Evolutionary conservation across 106 monocot genomes (phyloP).

Genomic region (Alisma plantagoaquatica): DNA sequence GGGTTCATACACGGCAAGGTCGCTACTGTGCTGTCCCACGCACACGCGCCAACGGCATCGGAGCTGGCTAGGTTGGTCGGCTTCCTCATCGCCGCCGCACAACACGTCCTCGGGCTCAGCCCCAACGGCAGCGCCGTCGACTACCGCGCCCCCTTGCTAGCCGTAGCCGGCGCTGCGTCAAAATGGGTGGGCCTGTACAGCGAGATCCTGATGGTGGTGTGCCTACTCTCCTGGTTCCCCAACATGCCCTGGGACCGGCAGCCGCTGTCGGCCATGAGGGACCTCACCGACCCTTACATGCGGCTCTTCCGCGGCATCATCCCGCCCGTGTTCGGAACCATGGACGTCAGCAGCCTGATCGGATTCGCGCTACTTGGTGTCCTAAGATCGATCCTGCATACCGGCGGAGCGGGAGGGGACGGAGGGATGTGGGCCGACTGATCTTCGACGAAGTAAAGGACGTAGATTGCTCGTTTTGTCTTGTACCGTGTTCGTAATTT

Average conservation of each 20-base stretch:
- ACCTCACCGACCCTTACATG: constrained; percentile 74
- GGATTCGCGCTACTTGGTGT: constrained; percentile 70
- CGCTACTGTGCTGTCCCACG: neutral
- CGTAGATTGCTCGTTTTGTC: too few relatives aligned
- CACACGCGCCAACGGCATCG: neutral
- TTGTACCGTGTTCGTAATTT: too few relatives aligned
- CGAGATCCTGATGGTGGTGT: constrained; percentile 66
- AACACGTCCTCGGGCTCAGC: constrained; percentile 38
- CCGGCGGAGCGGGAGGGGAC: constrained; percentile 21
- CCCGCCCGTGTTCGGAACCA: constrained; percentile 65
- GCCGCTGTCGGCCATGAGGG: constrained; percentile 77
- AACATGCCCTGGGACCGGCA: constrained; percentile 86
- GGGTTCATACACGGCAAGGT: neutral
- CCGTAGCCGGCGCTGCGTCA: constrained; percentile 55
- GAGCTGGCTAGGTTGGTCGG: constrained; percentile 6
- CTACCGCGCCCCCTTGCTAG: constrained; percentile 64
- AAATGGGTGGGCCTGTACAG: constrained; percentile 81
- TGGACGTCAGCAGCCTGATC: constrained; percentile 77
- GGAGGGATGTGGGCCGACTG: too few relatives aligned
- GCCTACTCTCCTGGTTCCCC: constrained; percentile 82
- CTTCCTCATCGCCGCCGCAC: constrained; percentile 44
- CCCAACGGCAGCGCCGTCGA: constrained; percentile 31
- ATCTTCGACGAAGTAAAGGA: too few relatives aligned
- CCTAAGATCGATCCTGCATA: constrained; percentile 60
- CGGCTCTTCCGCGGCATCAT: constrained; percentile 72